Evolutionary conservation across 163 green algal genomes (phyloP), one percentile per base, ranked within the genome.

Genomic region (Chlamydomonas reinhardtii): DNA sequence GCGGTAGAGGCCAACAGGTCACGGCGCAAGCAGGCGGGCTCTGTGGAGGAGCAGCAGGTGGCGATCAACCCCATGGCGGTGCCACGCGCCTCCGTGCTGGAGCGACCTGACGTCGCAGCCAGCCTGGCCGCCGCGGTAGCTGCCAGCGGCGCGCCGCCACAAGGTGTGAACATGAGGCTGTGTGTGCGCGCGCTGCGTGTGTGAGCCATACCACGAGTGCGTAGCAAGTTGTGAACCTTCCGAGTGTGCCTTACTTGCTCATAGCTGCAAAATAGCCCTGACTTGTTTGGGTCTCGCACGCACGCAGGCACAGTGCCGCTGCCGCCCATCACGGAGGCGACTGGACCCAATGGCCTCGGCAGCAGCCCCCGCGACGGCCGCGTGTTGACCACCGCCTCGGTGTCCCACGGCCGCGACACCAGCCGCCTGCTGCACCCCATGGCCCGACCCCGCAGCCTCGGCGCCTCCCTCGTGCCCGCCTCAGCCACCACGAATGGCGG

Each of bases 51-150:
- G 43, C 59, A 3, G 24, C 59, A 66, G 59, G 20, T 83, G 76
- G 77, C 48, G 2, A 48, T 84, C 19, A 84, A 35, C 20, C 77
- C 77, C 12, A 84, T 84, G 77, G 64, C 43, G 9, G 77, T 84
- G 43, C 77, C 77, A 20, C 77, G 77, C 19, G 77, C 37, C 6
- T 84, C 77, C 16, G 35, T 84, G 20, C 66, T 84, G 19, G 8
- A 39, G 39, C 8, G 35, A 22, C 77, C 77, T 3, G 77, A 84
- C 25, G 65, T 69, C 11, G 48, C 66, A 1, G 35, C 34, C 34
- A 19, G 29, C 11, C 14, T 31, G 31, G 31, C 66, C 1, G 66
- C 66, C 29, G 20, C 34, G 4, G 69, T 37, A 20, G 34, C 69
- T 1, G 69, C 34, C 20, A 74, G 4, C 31, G 5, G 4, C 31